A percentile compares a stretch with the other conserved stretches of the same genome.
Conservation (phyloP, 805 yeast genomes). For the Zygosaccharomyces bisporus region DNA sequence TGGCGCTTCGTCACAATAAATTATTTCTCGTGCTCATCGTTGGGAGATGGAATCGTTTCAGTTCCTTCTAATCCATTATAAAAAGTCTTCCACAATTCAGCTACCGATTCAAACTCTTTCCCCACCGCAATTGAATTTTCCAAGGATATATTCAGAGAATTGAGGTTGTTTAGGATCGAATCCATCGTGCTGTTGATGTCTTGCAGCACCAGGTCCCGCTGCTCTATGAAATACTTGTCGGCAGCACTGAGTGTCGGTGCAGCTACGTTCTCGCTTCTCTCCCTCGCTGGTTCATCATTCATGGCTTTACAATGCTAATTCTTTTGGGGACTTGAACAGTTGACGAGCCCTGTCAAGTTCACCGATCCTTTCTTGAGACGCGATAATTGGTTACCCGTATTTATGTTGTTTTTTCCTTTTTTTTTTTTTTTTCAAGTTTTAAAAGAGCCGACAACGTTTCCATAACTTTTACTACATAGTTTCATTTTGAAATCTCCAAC, state of each 20-base stretch:
- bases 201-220: slow-evolving; percentile 30
- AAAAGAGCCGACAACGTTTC: not conserved
- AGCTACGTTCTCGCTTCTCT: slow-evolving; percentile 1
- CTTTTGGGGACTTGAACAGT: not conserved
- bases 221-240: slow-evolving; percentile 31
- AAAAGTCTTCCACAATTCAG: slow-evolving; percentile 66
- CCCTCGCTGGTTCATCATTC: slow-evolving; percentile 5
- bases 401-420: too few relatives aligned
- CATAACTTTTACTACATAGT: not conserved
- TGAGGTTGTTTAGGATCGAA: slow-evolving; percentile 59
- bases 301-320: not conserved
- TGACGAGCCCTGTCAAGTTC: not conserved
- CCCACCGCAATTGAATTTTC: slow-evolving; percentile 70
- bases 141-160: slow-evolving; percentile 61
- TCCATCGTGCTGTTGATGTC: slow-evolving; percentile 48
- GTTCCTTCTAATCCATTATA: slow-evolving; percentile 46
- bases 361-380: not conserved
- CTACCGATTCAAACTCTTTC: slow-evolving; percentile 67
- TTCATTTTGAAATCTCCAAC: slow-evolving; percentile 6
- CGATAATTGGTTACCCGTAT: slow-evolving; percentile 1
- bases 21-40: slow-evolving; percentile 6
- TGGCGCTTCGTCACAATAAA: slow-evolving; percentile 3
- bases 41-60: slow-evolving; percentile 8
- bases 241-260: slow-evolving; percentile 12
- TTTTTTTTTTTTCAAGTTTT: slow-evolving; percentile 1